Evolutionary conservation across 768 basidiomycete genomes (phyloP), one percentile per base, ranked within the genome.

Genomic region (Mycena amicta): DNA sequence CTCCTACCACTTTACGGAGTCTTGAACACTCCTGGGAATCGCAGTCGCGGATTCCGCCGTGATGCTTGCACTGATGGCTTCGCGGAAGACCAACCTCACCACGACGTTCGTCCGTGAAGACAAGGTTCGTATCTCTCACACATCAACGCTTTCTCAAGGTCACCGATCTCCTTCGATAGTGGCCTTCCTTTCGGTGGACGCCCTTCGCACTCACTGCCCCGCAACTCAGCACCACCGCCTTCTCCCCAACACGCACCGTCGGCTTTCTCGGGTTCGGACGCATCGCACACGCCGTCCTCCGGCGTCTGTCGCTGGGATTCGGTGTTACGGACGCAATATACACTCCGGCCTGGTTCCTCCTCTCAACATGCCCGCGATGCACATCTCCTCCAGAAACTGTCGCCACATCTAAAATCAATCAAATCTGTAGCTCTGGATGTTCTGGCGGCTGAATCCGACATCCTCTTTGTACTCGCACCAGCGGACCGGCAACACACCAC

Each of bases 211-310:
- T 95, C 63, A 93, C 91, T 62, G 95, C 96, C 0, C 90, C 86
- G 1, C 92, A 94, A 68, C 74, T 92, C n/a, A 87, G 88, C 72
- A 74, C 86, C 0, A 79, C 80, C 4, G 50, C 70, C 2, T 65
- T 76, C 28, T 75, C 82, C 4, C 80, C 79, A 2, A 80, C 71
- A 12, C 85, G 87, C 43, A 95, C 88, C 2, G 85, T 88, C 1
- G 95, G 93, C 1, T 97, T 98, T 75, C 78, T 98, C 33, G 97
- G 97, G 13, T 98, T 98, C 64, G 96, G 96, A 4, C 86, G 96
- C 23, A 98, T 98, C 65, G 87, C 94, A 0, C 92, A 95, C 66
- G 89, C 88, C 25, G 90, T 89, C 0, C 82, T 96, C 52, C 71
- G 80, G 1, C 87, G 96, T 4, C 82, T 98, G 29, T 15, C 43